Percentiles rank a stretch among this genome's conserved stretches.
Evolutionary conservation across 306 rosid genomes (phyloP).

Genomic region (Cercis canadensis): DNA sequence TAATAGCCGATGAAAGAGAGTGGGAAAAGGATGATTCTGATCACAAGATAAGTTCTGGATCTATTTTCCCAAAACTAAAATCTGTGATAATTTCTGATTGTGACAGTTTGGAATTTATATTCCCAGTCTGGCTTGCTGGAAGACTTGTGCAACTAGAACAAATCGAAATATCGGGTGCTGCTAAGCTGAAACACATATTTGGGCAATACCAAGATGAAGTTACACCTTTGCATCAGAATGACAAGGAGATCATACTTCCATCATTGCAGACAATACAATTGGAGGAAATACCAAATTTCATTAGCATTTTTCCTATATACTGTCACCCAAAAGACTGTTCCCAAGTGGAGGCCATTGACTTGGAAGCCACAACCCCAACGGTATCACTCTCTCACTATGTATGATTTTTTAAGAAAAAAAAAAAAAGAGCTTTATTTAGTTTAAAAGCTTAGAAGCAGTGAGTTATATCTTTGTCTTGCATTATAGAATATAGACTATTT

Average conservation of each 20-base stretch:
- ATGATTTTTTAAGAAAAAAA: too few relatives aligned
- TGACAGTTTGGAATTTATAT: background rate
- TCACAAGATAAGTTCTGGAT: background rate
- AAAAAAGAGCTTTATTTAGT: too few relatives aligned
- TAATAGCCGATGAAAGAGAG: background rate
- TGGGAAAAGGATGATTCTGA: background rate
- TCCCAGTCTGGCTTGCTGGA: background rate
- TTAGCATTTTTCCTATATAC: background rate
- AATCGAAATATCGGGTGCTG: background rate
- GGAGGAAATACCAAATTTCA: background rate
- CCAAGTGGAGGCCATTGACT: too few relatives aligned
- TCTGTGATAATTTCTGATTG: background rate
- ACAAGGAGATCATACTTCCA: background rate
- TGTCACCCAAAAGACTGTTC: too few relatives aligned
- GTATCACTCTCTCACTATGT: too few relatives aligned
- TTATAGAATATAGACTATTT: too few relatives aligned
- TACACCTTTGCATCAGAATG: too few relatives aligned
- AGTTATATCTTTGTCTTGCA: too few relatives aligned
- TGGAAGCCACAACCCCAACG: too few relatives aligned
- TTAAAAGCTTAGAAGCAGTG: too few relatives aligned
- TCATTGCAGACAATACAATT: background rate
- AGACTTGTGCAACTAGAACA: too few relatives aligned
- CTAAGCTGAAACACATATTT: background rate
- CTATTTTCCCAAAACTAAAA: background rate
- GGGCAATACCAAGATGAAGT: background rate